Percentiles rank a stretch among this genome's conserved stretches.
Evolutionary conservation across 441 rosid genomes (phyloP).

Genomic region (Arabidopsis lyrata): DNA sequence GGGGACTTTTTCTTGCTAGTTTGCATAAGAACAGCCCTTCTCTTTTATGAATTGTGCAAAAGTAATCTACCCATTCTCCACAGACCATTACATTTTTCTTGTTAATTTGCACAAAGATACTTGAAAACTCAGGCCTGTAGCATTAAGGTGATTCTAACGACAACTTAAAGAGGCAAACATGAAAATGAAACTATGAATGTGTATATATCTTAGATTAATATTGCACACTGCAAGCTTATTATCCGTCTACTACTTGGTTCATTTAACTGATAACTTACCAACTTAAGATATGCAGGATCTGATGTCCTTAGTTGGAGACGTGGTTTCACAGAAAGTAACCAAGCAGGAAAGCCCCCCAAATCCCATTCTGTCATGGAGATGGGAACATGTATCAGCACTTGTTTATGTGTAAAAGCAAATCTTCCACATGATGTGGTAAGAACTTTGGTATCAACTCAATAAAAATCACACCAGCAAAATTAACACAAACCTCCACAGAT

Average conservation of each 20-base stretch:
- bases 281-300: conserved; percentile 73
- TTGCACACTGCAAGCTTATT: background rate
- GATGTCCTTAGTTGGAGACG: conserved; percentile 74
- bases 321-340: conserved; percentile 84
- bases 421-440: conserved; percentile 1
- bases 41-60: conserved; percentile 1
- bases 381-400: conserved; percentile 12
- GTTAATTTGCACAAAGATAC: background rate
- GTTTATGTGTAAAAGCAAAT: background rate
- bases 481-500: conserved; percentile 80
- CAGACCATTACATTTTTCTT: background rate
- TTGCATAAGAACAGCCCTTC: background rate
- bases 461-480: background rate
- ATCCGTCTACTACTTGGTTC: background rate
- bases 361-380: conserved; percentile 82
- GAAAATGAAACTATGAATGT: background rate
- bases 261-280: conserved; percentile 53
- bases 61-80: conserved; percentile 2
- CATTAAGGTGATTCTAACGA: background rate
- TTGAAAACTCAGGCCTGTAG: background rate
- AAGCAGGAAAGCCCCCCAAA: conserved; percentile 93
- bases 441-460: background rate
- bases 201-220: no score
- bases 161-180: background rate
- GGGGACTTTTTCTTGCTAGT: background rate